Percentiles rank a stretch among this genome's conserved stretches.
Evolutionary conservation across 169 alveolate genomes (phyloP).

Genomic region (Perkinsus olseni): DNA sequence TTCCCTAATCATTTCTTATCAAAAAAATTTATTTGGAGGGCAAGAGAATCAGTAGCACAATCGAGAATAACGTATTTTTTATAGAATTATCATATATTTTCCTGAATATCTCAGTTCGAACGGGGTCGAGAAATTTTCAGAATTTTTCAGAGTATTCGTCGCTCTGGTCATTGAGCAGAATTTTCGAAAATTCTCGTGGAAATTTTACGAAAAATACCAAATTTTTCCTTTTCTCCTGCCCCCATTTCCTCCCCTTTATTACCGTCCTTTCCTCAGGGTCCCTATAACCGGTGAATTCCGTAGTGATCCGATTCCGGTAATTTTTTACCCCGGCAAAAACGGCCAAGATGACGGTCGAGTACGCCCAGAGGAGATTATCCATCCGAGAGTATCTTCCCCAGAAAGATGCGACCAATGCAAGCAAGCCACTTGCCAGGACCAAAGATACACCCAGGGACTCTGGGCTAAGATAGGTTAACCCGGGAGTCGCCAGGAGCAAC

Average conservation of each 20-base stretch:
- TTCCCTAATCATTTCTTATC: no score
- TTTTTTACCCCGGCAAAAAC: neutral
- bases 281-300: neutral
- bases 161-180: no score
- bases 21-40: neutral
- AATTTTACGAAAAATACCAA: neutral
- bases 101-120: no score
- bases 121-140: no score
- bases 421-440: neutral
- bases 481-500: neutral
- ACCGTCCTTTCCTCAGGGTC: neutral
- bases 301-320: neutral
- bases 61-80: no score
- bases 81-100: no score
- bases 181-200: neutral
- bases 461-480: neutral
- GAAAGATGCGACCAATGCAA: neutral
- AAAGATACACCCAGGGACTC: neutral
- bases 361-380: neutral
- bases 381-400: neutral
- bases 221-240: neutral
- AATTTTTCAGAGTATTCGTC: no score
- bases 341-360: neutral
- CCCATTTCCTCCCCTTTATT: neutral
- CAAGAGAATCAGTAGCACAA: no score